Conservation (phyloP, 164 flowering plant genomes). For the Amborella trichopoda region DNA sequence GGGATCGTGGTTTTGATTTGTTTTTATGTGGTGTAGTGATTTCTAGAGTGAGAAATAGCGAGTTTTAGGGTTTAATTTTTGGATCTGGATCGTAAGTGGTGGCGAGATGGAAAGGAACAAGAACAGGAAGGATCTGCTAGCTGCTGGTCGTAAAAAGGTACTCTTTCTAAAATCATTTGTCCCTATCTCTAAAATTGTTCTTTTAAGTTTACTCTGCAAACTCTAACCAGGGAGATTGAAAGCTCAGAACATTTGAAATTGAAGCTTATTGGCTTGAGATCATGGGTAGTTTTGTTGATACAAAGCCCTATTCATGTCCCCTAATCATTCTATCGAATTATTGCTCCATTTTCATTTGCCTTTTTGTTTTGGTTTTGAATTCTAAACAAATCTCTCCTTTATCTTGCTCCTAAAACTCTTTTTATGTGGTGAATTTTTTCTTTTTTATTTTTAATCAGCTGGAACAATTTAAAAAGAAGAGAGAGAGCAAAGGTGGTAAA, state of each 20-base stretch:
- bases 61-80: too few species aligned
- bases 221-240: neutral
- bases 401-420: neutral
- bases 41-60: constrained; percentile 3
- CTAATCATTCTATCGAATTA: neutral
- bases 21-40: too few species aligned
- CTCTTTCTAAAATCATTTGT: neutral
- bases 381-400: neutral
- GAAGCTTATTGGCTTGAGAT: neutral
- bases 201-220: neutral
- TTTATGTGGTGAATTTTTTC: neutral
- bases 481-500: constrained; percentile 54
- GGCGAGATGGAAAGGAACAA: constrained; percentile 75
- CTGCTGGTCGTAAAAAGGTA: constrained; percentile 85
- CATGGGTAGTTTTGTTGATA: neutral
- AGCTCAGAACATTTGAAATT: neutral
- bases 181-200: neutral
- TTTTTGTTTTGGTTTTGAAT: neutral
- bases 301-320: neutral
- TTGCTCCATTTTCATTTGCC: neutral
- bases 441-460: constrained; percentile 32
- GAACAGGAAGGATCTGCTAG: constrained; percentile 75
- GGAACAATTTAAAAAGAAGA: constrained; percentile 83
- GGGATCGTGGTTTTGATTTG: too few species aligned
- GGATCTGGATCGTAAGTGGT: constrained; percentile 10